phyloP scores from a whole-genome alignment of 495 filamentous ascomycete species.

The Penicillium diatomitis region DNA sequence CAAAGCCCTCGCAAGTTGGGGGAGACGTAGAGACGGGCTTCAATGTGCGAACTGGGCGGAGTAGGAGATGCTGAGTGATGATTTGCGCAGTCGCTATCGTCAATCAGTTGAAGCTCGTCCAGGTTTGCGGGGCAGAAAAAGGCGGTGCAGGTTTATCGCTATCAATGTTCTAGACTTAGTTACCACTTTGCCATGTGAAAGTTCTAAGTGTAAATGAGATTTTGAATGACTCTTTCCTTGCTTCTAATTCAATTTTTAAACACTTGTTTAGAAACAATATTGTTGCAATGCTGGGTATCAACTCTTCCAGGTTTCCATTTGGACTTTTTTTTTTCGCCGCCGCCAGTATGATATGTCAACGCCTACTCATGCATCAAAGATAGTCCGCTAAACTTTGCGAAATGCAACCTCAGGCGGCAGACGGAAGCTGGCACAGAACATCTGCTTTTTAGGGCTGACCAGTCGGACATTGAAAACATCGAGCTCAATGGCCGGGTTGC shows the following conservation, averaged over 20 bases:
- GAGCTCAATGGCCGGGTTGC: constrained; percentile 44
- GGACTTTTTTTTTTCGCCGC: neutral
- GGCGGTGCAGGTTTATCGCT: constrained; percentile 9
- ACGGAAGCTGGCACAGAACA: constrained; percentile 93
- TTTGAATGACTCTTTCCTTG: too few relatives aligned
- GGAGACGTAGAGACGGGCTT: neutral
- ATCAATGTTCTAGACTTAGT: too few relatives aligned
- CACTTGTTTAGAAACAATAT: neutral
- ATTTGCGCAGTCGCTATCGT: too few relatives aligned
- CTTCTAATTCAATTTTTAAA: too few relatives aligned
- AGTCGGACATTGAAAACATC: constrained; percentile 70
- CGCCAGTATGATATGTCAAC: constrained; percentile 1
- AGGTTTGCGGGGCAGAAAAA: constrained; percentile 11
- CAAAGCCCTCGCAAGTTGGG: too few relatives aligned
- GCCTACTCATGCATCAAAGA: constrained; percentile 8
- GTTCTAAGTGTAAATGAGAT: too few relatives aligned
- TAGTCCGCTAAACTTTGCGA: constrained; percentile 15
- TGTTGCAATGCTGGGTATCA: constrained; percentile 5
- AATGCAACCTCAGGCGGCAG: constrained; percentile 79
- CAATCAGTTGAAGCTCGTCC: constrained; percentile 7
- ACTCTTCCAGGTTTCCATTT: constrained; percentile 4
- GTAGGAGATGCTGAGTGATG: neutral
- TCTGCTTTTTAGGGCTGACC: constrained; percentile 86
- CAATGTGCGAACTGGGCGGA: neutral
- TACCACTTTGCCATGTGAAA: too few relatives aligned